Percentiles rank a stretch among this genome's conserved stretches.
These are phyloP conservation scores for Kwoniella dejecticola DNA, from an alignment of 768 basidiomycete genomes.

Conservation along the genomic window DNA sequence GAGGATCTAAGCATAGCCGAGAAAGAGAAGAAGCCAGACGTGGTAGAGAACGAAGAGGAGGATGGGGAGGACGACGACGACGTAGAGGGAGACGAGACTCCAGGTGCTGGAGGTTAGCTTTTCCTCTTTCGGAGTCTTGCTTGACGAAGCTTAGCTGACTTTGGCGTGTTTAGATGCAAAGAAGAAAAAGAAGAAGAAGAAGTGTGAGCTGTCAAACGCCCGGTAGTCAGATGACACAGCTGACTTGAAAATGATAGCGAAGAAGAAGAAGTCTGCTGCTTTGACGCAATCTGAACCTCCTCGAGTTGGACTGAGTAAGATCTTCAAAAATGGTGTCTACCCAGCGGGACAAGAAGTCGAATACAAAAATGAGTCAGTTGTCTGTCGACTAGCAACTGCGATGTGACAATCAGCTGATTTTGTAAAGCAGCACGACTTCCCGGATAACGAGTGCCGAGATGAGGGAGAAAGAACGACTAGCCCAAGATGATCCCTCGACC, in stretches of 20 bases:
- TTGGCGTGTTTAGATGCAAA: conserved; percentile 57
- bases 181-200: conserved; percentile 93
- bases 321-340: conserved; percentile 82
- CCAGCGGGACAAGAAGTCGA: conserved; percentile 89
- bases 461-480: conserved; percentile 74
- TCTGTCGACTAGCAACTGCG: not conserved
- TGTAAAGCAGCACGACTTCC: conserved; percentile 70
- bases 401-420: not conserved
- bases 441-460: conserved; percentile 89
- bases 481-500: conserved; percentile 74
- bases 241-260: conserved; percentile 54
- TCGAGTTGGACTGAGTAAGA: conserved; percentile 79
- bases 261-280: conserved; percentile 62
- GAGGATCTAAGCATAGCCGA: conserved; percentile 26
- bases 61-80: conserved; percentile 30
- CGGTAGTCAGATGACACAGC: not conserved
- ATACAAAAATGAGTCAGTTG: conserved; percentile 84
- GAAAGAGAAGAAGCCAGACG: conserved; percentile 14
- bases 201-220: conserved; percentile 59
- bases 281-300: conserved; percentile 82
- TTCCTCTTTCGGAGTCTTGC: not conserved
- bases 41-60: conserved; percentile 13
- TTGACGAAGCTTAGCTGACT: not conserved
- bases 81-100: conserved; percentile 25
- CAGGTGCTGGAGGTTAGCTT: conserved; percentile 8